phyloP scores from a whole-genome alignment of 1,139 yeast species.

The Magnusiomyces paraingens region DNA sequence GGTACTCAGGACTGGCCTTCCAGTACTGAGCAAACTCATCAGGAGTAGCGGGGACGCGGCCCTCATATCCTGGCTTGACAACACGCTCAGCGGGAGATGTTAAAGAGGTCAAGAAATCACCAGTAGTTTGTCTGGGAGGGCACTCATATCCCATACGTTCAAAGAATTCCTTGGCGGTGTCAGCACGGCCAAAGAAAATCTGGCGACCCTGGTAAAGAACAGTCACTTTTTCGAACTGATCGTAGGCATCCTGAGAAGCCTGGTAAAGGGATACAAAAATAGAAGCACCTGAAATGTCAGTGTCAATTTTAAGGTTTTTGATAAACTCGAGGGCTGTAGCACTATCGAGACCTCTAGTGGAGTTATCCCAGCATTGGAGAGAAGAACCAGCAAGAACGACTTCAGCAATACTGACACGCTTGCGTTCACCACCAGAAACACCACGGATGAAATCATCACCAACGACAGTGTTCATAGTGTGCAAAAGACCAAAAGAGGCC shows the following conservation, averaged over 20 bases:
- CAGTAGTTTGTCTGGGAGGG: conserved; percentile 72
- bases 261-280: conserved; percentile 76
- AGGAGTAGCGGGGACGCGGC: conserved; percentile 59
- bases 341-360: conserved; percentile 69
- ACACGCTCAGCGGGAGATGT: conserved; percentile 68
- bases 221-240: conserved; percentile 64
- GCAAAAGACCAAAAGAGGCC: conserved; percentile 67
- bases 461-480: conserved; percentile 59
- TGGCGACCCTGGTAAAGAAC: conserved; percentile 73
- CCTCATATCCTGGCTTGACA: conserved; percentile 50
- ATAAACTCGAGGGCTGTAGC: conserved; percentile 73
- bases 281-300: conserved; percentile 51
- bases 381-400: conserved; percentile 54
- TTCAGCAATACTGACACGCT: conserved; percentile 74
- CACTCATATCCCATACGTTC: conserved; percentile 63
- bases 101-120: conserved; percentile 72
- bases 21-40: conserved; percentile 62
- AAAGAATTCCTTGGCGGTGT: conserved; percentile 54
- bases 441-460: conserved; percentile 70
- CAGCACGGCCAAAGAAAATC: conserved; percentile 63
- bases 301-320: conserved; percentile 57
- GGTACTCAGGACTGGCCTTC: conserved; percentile 50
- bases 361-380: conserved; percentile 67
- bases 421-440: conserved; percentile 80
- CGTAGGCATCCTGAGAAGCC: conserved; percentile 72